Evolutionary conservation across 2,329 filamentous ascomycete species (phyloP).

Genomic region (Venturia asperata): DNA sequence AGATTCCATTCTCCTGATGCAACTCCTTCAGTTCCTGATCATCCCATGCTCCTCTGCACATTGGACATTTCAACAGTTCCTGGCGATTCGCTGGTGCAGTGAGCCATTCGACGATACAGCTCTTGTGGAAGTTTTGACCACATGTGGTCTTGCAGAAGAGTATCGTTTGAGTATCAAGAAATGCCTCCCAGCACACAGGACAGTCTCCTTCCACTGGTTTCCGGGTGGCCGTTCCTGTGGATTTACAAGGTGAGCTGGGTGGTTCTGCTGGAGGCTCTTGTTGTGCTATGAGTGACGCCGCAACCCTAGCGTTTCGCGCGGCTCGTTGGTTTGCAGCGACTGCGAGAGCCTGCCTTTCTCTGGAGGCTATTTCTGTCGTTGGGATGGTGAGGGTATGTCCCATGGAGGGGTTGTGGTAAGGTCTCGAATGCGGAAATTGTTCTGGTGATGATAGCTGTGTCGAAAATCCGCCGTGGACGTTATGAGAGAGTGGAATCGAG

Average conservation of each 20-base stretch:
- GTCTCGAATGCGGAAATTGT: not conserved
- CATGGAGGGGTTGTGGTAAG: not conserved
- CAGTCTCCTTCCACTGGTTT: conserved; percentile 52
- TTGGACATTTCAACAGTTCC: conserved; percentile 12
- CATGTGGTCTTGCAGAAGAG: conserved; percentile 55
- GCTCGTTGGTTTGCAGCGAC: not conserved
- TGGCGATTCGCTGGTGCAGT: conserved; percentile 5
- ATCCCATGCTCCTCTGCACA: conserved; percentile 18
- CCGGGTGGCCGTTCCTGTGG: conserved; percentile 34
- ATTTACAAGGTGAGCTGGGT: not conserved
- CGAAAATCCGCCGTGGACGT: not conserved
- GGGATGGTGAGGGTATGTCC: not conserved
- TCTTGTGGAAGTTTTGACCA: conserved; percentile 57
- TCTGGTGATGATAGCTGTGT: not conserved
- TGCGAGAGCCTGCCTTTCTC: not conserved
- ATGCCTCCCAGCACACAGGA: conserved; percentile 51
- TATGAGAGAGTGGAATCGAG: not conserved
- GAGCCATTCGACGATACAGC: conserved; percentile 50
- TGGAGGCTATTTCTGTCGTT: not conserved
- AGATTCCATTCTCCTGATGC: conserved; percentile 17
- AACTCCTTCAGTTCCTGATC: conserved; percentile 12
- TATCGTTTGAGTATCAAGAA: conserved; percentile 40
- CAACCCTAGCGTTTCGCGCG: not conserved
- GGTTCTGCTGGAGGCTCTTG: not conserved
- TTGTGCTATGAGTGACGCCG: not conserved